These are phyloP conservation scores for Psidium friedrichsthalianum DNA, from an alignment of 345 rosid species.

Conservation along the genomic window DNA sequence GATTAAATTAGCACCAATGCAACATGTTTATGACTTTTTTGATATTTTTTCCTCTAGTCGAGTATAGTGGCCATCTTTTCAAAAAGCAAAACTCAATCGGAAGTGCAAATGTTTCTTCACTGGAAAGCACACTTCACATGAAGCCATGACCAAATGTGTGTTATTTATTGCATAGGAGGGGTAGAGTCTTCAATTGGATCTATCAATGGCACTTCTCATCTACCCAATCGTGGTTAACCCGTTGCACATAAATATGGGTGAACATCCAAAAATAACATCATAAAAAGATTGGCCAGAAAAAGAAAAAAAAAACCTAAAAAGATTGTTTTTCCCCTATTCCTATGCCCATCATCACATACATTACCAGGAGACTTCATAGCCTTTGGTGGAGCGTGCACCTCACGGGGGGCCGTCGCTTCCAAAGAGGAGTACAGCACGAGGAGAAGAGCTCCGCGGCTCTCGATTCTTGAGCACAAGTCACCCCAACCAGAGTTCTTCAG, in stretches of 20 bases:
- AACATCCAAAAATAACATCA: background rate
- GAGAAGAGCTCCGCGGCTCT: background rate
- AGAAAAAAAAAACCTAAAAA: background rate
- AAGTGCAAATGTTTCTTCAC: background rate
- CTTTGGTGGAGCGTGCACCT: background rate
- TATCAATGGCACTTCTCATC: background rate
- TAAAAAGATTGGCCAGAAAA: background rate
- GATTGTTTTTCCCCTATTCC: background rate
- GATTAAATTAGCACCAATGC: too few relatives aligned
- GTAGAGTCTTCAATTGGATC: background rate
- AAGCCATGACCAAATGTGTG: background rate
- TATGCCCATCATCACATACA: background rate
- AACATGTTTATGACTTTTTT: too few relatives aligned
- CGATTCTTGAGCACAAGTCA: background rate
- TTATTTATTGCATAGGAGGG: background rate
- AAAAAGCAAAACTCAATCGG: background rate
- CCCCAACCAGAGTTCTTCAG: background rate
- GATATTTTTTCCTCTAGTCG: background rate
- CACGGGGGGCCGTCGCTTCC: background rate
- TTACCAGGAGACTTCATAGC: background rate
- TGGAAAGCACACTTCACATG: background rate
- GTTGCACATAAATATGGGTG: background rate
- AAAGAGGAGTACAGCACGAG: background rate
- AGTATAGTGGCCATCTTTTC: background rate
- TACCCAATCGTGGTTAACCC: background rate